Base-by-base conservation (phyloP, 148 eudicot species). In the Heliamphora exappendiculata region DNA sequence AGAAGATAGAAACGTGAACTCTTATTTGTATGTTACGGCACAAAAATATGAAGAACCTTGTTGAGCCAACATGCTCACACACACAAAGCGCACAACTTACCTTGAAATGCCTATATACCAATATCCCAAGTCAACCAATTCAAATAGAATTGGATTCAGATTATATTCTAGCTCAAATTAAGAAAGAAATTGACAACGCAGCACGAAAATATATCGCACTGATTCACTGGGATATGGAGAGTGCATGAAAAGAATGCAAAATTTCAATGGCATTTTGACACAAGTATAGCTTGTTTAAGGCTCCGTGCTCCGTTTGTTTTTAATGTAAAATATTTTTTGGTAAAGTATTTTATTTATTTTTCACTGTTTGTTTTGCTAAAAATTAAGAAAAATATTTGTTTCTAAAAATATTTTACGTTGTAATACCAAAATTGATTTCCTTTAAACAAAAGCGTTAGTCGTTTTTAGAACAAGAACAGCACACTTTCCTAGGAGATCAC, bases 1-100 rank as follows among this genome's bases (percentile, higher is more conserved):
- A 67, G 70, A 68, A 37, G 33, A 47, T 5, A 77, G 19, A 67
- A 37, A 70, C n/a, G 74, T 54, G n/a, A 22, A 73, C 44, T 12
- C 19, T 8, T 53, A 19, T 44, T 72, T 53, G 9, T 41, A 22
- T 10, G 13, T 16, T 13, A 73, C 8, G 20, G 5, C 63, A 47
- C 19, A 26, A 53, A 14, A 37, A 49, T 31, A 59, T 17, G 53
- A 55, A 67, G 41, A 6, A 67, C 45, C 36, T 53, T 37, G 5
- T 36, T 24, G 22, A 19, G 49, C 64, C 33, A 10, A 55, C 45
- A 75, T 45, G 7, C 50, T 26, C 59, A 64, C 7, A 31, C 31
- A 33, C 12, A 4, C 0, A 26, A 33, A 28, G 41, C 19, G 11
- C 75, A 51, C 34, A 33, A 33, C 47, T 36, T 53, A 13, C 34